Base-by-base conservation (phyloP, 306 rosid species). In the Quercus aquifolioides region DNA sequence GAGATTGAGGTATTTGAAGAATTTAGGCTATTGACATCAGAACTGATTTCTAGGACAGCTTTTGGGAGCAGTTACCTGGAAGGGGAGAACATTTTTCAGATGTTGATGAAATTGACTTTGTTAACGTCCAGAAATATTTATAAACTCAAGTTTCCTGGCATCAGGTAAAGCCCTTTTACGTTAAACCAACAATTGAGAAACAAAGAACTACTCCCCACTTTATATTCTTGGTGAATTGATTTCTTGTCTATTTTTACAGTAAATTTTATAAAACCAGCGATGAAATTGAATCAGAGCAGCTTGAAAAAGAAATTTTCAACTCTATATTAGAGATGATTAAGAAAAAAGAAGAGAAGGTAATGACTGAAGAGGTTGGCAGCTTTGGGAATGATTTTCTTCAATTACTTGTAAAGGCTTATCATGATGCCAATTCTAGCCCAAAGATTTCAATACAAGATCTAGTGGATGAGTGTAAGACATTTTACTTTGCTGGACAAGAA, bases 371-470 rank as follows among this genome's bases (percentile, higher is more conserved):
- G 62, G 20, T 74, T 69, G 63, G 17, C 25, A 57, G 62, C 62
- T 83, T 74, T 75, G 83, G 83, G 58, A 58, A 46, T 74, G 83
- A 83, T 60, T 78, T 68, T 74, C 77, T 83, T 20, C 83, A 83
- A 67, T 18, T 68, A 38, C 86, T 83, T 15, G 35, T 83, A 10
- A 79, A 60, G 69, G 86, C 86, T 35, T 77, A 79, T 54, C 73
- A 83, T 70, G 74, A 71, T 69, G 52, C 80, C 18, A 26, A 26
- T 26, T 26, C 1, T 26, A 26, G 26, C 26, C 26, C 26, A 26
- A 26, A 26, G 26, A 26, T 26, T 26, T 26, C 26, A 26, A 26
- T 26, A 26, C 26, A 26, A 26, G 26, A 26, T 26, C 26, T 26
- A 26, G 26, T 26, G 26, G 26, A 26, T 26, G 26, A 26, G 26